Evolutionary conservation across 2,329 filamentous ascomycete genomes (phyloP), one percentile per base, ranked within the genome.

Genomic region (Colletotrichum filicis): DNA sequence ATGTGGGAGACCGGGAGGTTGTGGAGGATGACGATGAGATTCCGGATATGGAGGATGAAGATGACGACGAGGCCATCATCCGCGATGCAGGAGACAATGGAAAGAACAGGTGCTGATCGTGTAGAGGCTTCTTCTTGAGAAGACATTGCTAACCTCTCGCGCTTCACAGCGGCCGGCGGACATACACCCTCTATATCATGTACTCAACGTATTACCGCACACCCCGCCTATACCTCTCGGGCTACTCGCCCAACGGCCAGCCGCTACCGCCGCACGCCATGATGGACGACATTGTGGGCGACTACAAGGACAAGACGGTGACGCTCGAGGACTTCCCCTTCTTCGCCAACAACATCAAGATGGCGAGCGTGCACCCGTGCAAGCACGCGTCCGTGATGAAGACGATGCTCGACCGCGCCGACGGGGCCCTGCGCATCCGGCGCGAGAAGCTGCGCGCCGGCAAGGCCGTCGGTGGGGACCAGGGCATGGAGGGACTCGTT

Each of bases 301-400:
- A 98, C 86, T 98, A 98, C 87, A 97, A 97, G 81, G 95, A 98
- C 86, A 99, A 99, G 88, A 99, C 97, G 0, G 97, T 99, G 74
- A 99, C 97, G 1, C 91, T 98, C 72, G 97, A 99, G 82, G 95
- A 98, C 83, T 99, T 99, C 81, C 95, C 95, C 59, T 98, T 97
- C 86, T 97, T 97, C 81, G 93, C 94, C 76, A 93, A 94, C 79
- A 92, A 92, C 78, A 91, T 98, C 81, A 98, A 98, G 87, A 99
- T 98, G 90, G 97, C 96, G 42, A 97, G 93, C 37, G 94, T 99
- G 16, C 97, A 99, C 80, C 97, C 97, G 4, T 99, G 97, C 90
- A 97, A 97, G 82, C 97, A 99, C 81, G 97, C 97, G 11, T 93
- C 93, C 32, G 97, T 99, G 77, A 99, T 99, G 97, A 99, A 98